Base-by-base conservation (phyloP, 345 rosid genomes). In the Eucalyptus regnans region DNA sequence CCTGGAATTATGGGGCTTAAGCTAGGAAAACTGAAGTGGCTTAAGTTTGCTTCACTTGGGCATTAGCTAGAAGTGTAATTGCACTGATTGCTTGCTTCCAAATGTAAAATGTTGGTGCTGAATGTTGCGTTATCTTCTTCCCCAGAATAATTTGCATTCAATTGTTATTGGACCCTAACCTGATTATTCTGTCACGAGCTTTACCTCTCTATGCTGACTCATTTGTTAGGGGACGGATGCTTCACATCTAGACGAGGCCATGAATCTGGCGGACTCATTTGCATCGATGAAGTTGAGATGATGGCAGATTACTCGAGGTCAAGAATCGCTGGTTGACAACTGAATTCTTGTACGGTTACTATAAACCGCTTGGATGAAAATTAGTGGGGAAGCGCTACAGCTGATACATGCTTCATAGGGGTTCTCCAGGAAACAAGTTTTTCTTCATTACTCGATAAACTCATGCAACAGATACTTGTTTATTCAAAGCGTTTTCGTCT, bases 141-240 rank as follows among this genome's bases (percentile, higher is more conserved):
- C 83, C 48, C 83, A 10, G 15, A 76, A 22, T 76, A 37, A 41
- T 76, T 76, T 76, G 25, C 83, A 31, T 58, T 87, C 66, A 31
- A 87, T 87, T 87, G n/a, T 31, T 20, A 43, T 43, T 87, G 71
- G 83, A 76, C 83, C 48, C 83, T 41, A 48, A 76, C 83, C 48
- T 76, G 83, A 76, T 15, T 64, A 64, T 64, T 64, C 27, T 37
- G 83, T 86, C 49, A 9, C 68, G 86, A 20, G 58, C 64, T 86
- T 86, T 50, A 86, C 17, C 66, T 52, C 87, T 86, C 44, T n/a
- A 15, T n/a, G 27, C 33, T n/a, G 43, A 56, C 62, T 31, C 10
- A 9, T 49, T 85, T 90, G 89, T 85, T 93, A 97, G 99, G 99
- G 99, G 91, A 95, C 98, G 27, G 97, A 97, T 91, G 98, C 96